Evolutionary conservation across 1,139 yeast genomes (phyloP).

Genomic region (Arxiozyma bovina): DNA sequence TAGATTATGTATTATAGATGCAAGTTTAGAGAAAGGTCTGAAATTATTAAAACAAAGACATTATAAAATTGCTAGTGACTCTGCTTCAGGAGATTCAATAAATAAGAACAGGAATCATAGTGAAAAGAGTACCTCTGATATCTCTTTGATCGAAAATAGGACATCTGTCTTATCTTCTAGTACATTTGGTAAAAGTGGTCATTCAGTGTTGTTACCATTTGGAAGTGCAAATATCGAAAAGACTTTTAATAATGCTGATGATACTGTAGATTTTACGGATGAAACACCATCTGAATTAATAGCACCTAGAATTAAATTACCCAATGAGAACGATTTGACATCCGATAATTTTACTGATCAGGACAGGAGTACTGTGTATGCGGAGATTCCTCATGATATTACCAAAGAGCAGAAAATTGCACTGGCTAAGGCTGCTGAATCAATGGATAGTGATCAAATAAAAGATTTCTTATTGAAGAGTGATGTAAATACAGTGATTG

Average conservation of each 20-base stretch:
- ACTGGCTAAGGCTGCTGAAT: constrained; percentile 21
- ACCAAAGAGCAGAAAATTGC: constrained; percentile 13
- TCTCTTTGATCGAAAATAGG: constrained; percentile 1
- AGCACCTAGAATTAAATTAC: constrained; percentile 5
- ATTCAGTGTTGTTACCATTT: constrained; percentile 32
- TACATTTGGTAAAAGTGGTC: constrained; percentile 26
- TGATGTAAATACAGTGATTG: constrained; percentile 47
- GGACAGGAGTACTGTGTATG: neutral
- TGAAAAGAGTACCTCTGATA: constrained; percentile 3
- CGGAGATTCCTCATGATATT: neutral
- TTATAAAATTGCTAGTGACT: neutral
- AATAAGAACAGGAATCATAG: neutral
- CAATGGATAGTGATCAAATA: constrained; percentile 45
- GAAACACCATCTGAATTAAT: constrained; percentile 8
- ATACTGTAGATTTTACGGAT: constrained; percentile 21
- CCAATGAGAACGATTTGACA: neutral
- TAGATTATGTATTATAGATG: constrained; percentile 58
- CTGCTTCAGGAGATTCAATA: neutral
- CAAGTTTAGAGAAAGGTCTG: constrained; percentile 59
- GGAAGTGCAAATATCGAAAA: constrained; percentile 26
- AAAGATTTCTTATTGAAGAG: constrained; percentile 42
- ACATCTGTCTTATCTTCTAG: constrained; percentile 17
- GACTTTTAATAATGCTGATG: constrained; percentile 23
- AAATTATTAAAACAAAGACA: constrained; percentile 39
- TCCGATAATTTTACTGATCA: neutral